Conservation (phyloP, 148 eudicot species). For the Amaranthus hypochondriacus region DNA sequence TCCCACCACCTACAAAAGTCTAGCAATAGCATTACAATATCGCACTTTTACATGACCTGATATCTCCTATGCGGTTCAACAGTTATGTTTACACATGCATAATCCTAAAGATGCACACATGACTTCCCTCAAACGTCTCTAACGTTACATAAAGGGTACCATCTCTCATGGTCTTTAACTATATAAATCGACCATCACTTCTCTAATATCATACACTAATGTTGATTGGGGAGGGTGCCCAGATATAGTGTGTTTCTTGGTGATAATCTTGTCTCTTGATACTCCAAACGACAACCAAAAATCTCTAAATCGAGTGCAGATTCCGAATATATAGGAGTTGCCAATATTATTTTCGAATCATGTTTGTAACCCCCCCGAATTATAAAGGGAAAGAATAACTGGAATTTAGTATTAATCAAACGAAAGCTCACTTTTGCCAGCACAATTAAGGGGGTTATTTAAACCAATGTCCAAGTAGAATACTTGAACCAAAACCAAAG, state of each 20-base stretch:
- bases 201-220: neutral
- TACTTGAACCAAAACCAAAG: too few relatives aligned
- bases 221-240: slow-evolving; percentile 7
- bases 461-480: too few relatives aligned
- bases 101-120: neutral
- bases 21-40: neutral
- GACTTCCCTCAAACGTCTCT: neutral
- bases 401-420: too few relatives aligned
- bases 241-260: too few relatives aligned
- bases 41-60: neutral
- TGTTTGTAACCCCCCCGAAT: too few relatives aligned
- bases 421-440: too few relatives aligned
- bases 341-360: too few relatives aligned
- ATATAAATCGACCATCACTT: neutral
- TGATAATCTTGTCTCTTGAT: neutral
- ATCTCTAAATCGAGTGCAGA: too few relatives aligned
- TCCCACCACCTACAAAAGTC: neutral
- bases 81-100: neutral
- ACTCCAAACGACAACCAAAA: too few relatives aligned
- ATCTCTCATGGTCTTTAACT: neutral
- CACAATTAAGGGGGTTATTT: too few relatives aligned
- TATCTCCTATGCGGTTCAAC: neutral
- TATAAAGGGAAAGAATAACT: too few relatives aligned
- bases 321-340: too few relatives aligned
- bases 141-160: neutral